Base-by-base conservation (phyloP, 129 eudicot species). In the Escallonia herrerae region DNA sequence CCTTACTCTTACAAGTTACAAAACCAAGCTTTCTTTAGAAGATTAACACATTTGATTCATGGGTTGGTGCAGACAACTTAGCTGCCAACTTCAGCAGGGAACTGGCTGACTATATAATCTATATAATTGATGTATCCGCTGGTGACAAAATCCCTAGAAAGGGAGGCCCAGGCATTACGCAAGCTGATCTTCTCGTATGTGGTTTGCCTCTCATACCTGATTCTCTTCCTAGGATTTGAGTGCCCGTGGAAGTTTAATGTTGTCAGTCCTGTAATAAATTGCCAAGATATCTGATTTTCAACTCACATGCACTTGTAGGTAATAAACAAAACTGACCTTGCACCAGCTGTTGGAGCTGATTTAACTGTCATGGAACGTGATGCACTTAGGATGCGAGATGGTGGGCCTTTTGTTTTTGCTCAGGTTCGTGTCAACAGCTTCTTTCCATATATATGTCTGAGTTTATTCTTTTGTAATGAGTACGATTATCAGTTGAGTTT, bases 121-220 rank as follows among this genome's bases (percentile, higher is more conserved):
- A 91, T 65, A 91, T 91, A 77, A 88, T 91, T 42, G 98, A 91
- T 74, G 98, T 91, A 71, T 91, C 98, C 13, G 98, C 74, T 37
- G 98, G 98, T 43, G 98, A 91, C 71, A 91, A 91, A 84, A 91
- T 91, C 60, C 98, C 98, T 5, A 81, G 98, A 6, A 91, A 91
- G 78, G 98, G 98, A 67, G 98, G 98, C 42, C 98, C 98, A 1
- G 98, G 98, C 60, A 91, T 91, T 15, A 91, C 98, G n/a, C 98
- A 91, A 75, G 98, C 98, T 63, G 98, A 91, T 66, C 98, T 91
- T 68, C 95, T 91, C 42, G 98, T 91, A 70, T 37, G 96, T 68
- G 8, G 42, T 49, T 64, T 72, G 13, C 15, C 70, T n/a, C n/a
- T 5, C 46, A 22, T 22, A 22, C 60, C 6, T 63, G 12, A 22